Percentiles rank a stretch among this genome's conserved stretches.
phyloP scores from a whole-genome alignment of 306 rosid species.

The Prunus mira region DNA sequence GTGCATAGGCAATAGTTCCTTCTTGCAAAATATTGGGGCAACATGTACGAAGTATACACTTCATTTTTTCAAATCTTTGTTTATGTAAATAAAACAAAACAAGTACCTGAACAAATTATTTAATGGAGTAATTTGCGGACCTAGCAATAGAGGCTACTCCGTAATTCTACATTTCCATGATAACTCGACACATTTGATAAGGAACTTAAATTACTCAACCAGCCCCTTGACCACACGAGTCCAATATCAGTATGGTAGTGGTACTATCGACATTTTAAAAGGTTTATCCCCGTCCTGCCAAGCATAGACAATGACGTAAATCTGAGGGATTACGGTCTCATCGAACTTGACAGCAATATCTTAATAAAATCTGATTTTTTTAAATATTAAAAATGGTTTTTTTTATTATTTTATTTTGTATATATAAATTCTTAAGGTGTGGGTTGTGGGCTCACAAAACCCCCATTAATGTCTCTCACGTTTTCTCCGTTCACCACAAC shows the following conservation, averaged over 20 bases:
- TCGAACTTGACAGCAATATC: constrained; percentile 51
- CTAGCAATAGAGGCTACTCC: too few relatives aligned
- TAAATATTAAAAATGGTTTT: not conserved
- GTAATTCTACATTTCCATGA: too few relatives aligned
- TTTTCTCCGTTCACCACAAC: not conserved
- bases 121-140: too few relatives aligned
- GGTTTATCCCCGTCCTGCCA: constrained; percentile 13
- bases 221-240: not conserved
- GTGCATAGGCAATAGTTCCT: too few relatives aligned
- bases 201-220: too few relatives aligned
- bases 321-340: constrained; percentile 47
- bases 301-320: constrained; percentile 23
- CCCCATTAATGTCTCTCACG: not conserved
- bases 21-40: too few relatives aligned
- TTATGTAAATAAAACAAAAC: too few relatives aligned
- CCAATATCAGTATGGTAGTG: not conserved
- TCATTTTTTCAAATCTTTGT: too few relatives aligned
- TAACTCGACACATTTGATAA: too few relatives aligned
- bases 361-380: constrained; percentile 17
- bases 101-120: too few relatives aligned
- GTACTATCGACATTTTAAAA: constrained; percentile 1
- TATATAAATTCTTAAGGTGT: not conserved
- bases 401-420: not conserved
- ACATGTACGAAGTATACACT: too few relatives aligned
- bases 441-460: not conserved